Evolutionary conservation across 352 stramenopile species (phyloP), one percentile per base, ranked within the genome.

Genomic region (Globisporangium uncinulatum): DNA sequence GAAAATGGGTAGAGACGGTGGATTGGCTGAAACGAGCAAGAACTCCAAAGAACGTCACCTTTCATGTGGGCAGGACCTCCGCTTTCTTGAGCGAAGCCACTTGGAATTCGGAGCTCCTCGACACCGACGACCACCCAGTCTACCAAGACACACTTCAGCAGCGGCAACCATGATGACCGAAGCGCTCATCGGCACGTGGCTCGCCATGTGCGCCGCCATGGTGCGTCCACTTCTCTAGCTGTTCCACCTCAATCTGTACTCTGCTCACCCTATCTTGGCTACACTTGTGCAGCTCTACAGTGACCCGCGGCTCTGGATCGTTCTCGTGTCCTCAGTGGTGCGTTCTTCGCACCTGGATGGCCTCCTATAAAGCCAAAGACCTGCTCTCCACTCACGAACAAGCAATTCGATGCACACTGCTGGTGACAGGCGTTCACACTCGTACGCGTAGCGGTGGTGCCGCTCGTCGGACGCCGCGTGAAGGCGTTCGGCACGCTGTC

Each of bases 261-360:
- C n/a, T 11, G 36, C 34, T 39, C 19, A 44, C 20, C 31, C 39
- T 56, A 0, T 15, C 2, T 62, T 19, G 15, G 20, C 19, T 11
- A 20, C 14, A 10, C 50, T 31, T 20, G 1, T 43, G 31, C 56
- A 90, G 79, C 64, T 88, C 46, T 76, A 75, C 66, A 70, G 45
- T 4, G 72, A 90, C 53, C 74, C 76, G 45, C 71, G 70, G 6
- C 70, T 88, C 4, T 90, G 78, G 80, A 63, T 85, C 61, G 68
- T 90, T 32, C 62, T 77, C 39, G 71, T 61, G 24, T 90, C 80
- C n/a, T 87, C 77, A 4, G 21, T 86, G 57, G 79, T 89, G 56
- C n/a, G 66, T 64, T 9, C 10, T n/a, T 39, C 10, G 5, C 9
- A 20, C 15, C 15, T 20, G 4, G 42, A 47, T 9, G 2, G 1